phyloP scores from a whole-genome alignment of 2,329 filamentous ascomycete genomes.

The Botryotinia narcissicola region DNA sequence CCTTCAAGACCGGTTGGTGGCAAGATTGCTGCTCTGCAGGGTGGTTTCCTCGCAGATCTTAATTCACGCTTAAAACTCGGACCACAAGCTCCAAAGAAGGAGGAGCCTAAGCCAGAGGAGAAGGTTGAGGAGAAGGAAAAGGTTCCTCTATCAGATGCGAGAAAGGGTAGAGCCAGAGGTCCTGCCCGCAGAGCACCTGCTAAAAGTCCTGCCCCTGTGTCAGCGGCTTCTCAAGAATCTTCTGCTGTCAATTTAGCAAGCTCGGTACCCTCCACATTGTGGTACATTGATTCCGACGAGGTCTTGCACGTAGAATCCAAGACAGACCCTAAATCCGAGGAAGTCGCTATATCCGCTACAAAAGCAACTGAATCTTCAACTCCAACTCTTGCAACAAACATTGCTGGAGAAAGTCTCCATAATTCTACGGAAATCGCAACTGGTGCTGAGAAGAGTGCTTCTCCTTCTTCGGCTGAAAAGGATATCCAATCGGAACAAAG shows the following conservation, averaged over 20 bases:
- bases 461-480: slow-evolving; percentile 22
- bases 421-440: slow-evolving; percentile 26
- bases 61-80: slow-evolving; percentile 87
- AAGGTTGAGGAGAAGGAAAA: slow-evolving; percentile 63
- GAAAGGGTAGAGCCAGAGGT: slow-evolving; percentile 86
- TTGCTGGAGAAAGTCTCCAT: slow-evolving; percentile 29
- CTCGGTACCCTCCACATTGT: slow-evolving; percentile 41
- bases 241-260: slow-evolving; percentile 28
- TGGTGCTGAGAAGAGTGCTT: slow-evolving; percentile 21
- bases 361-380: slow-evolving; percentile 29
- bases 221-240: slow-evolving; percentile 21
- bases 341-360: not conserved
- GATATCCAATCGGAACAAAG: slow-evolving; percentile 23
- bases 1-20: slow-evolving; percentile 74
- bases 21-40: slow-evolving; percentile 89
- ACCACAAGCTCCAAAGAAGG: slow-evolving; percentile 75
- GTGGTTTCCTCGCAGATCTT: slow-evolving; percentile 87
- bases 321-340: slow-evolving; percentile 3
- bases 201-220: slow-evolving; percentile 39
- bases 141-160: slow-evolving; percentile 79
- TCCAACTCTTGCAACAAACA: slow-evolving; percentile 33
- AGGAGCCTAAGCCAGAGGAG: slow-evolving; percentile 59
- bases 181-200: slow-evolving; percentile 73
- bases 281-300: slow-evolving; percentile 44
- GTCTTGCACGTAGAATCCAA: slow-evolving; percentile 37